Evolutionary conservation across 1,139 yeast genomes (phyloP).

Genomic region (Candida sp.): DNA sequence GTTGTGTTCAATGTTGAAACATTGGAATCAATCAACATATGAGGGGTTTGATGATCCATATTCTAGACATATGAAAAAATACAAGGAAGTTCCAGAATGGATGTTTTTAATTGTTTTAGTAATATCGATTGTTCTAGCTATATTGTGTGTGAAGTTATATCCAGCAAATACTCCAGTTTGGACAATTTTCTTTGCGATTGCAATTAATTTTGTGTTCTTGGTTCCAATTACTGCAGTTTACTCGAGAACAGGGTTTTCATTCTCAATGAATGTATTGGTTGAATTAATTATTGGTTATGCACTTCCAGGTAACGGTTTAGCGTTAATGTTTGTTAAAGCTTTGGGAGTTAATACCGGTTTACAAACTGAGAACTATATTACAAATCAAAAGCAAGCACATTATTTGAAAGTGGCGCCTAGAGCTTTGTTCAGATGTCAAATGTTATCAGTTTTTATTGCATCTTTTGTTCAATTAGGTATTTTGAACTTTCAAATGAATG

Average conservation of each 20-base stretch:
- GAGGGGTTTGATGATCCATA: constrained; percentile 47
- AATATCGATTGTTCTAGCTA: constrained; percentile 44
- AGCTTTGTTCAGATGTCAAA: constrained; percentile 55
- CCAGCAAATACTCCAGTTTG: constrained; percentile 49
- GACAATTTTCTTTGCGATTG: constrained; percentile 54
- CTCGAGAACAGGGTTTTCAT: constrained; percentile 49
- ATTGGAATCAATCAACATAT: constrained; percentile 21
- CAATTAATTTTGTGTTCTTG: constrained; percentile 49
- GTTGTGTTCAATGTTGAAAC: constrained; percentile 17
- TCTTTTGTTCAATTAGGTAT: constrained; percentile 50
- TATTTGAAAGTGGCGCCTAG: constrained; percentile 58
- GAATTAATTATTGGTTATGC: constrained; percentile 64
- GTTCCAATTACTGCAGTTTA: constrained; percentile 48
- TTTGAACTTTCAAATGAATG: constrained; percentile 44
- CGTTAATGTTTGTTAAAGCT: constrained; percentile 57
- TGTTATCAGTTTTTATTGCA: constrained; percentile 37
- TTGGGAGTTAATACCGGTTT: constrained; percentile 58
- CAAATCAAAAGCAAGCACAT: constrained; percentile 59
- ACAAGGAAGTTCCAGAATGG: constrained; percentile 61
- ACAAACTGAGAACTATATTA: constrained; percentile 57
- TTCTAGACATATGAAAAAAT: constrained; percentile 48
- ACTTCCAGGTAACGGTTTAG: constrained; percentile 60
- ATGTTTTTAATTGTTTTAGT: constrained; percentile 47
- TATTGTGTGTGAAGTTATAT: constrained; percentile 41
- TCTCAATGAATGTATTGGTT: constrained; percentile 57